Evolutionary conservation across 768 basidiomycete species (phyloP).

Genomic region (Crassisporium funariophilum): DNA sequence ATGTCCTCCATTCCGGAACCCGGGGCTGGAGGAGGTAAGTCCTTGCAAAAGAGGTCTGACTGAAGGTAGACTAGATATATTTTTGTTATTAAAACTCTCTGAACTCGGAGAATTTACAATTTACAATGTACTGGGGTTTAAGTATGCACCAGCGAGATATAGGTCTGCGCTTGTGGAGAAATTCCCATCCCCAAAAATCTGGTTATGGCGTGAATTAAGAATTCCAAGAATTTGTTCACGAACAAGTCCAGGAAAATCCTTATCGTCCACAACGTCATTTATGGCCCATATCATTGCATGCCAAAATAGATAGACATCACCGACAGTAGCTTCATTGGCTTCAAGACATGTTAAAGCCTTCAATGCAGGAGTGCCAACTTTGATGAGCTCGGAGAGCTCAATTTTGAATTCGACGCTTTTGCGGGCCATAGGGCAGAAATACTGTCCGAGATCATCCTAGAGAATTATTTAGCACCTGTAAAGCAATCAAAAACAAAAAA

Average conservation of each 20-base stretch:
- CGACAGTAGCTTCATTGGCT: conserved; percentile 27
- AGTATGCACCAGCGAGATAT: conserved; percentile 24
- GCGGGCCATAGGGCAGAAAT: conserved; percentile 2
- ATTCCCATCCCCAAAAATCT: conserved; percentile 23
- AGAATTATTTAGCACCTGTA: neutral
- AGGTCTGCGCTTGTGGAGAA: conserved; percentile 15
- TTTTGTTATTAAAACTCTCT: neutral
- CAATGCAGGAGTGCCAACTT: conserved; percentile 15
- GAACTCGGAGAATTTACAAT: neutral
- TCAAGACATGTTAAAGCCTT: conserved; percentile 29
- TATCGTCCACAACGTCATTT: conserved; percentile 9
- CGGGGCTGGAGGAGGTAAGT: neutral
- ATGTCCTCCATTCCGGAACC: conserved; percentile 10
- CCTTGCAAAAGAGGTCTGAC: neutral
- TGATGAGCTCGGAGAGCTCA: conserved; percentile 15
- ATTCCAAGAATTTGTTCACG: conserved; percentile 16
- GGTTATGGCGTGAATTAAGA: conserved; percentile 20
- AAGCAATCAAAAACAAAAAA: neutral
- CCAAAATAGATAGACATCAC: conserved; percentile 31
- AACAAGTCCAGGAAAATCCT: conserved; percentile 14
- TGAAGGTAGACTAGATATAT: neutral
- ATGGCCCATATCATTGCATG: conserved; percentile 23
- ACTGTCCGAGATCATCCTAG: conserved; percentile 1
- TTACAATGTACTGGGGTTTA: conserved; percentile 13
- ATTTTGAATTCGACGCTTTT: conserved; percentile 18